A percentile compares a stretch with the other conserved stretches of the same genome.
Conservation (phyloP, 352 stramenopile species). For the Phytophthora sojae region DNA sequence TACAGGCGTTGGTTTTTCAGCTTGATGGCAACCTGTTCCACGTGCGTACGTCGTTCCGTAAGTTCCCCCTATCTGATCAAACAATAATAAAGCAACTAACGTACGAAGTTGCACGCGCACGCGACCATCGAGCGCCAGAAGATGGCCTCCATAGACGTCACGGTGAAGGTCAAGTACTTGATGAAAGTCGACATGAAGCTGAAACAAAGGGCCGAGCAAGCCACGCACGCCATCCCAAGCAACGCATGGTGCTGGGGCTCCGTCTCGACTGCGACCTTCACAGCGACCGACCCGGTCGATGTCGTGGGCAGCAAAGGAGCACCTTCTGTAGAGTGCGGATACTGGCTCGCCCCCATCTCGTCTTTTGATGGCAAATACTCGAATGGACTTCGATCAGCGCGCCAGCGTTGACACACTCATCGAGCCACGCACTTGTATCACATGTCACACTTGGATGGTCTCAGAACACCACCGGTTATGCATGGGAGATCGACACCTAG, state of each 20-base stretch:
- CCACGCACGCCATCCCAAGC: conserved; percentile 63
- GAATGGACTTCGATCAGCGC: conserved; percentile 7
- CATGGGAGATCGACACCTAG: background rate
- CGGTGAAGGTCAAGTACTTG: conserved; percentile 69
- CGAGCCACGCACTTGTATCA: conserved; percentile 12
- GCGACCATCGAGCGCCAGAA: conserved; percentile 68
- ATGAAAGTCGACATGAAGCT: conserved; percentile 77
- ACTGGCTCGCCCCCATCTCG: conserved; percentile 7
- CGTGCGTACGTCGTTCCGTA: background rate
- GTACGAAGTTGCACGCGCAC: conserved; percentile 61
- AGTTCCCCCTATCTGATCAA: background rate
- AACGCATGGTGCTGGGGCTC: conserved; percentile 47
- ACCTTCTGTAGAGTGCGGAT: conserved; percentile 14
- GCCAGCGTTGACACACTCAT: conserved; percentile 12
- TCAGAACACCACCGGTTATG: background rate
- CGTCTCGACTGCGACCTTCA: conserved; percentile 6
- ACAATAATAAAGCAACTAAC: conserved; percentile 1
- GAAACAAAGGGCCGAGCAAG: conserved; percentile 69
- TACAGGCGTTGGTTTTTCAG: conserved; percentile 27
- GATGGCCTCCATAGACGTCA: conserved; percentile 74
- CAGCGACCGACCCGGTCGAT: background rate
- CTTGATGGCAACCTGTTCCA: conserved; percentile 6
- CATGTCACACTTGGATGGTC: conserved; percentile 2
- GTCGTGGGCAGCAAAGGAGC: conserved; percentile 12
- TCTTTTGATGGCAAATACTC: conserved; percentile 4